Conservation (phyloP, 1,139 yeast species). For the Trichomonascaceae sp. region DNA sequence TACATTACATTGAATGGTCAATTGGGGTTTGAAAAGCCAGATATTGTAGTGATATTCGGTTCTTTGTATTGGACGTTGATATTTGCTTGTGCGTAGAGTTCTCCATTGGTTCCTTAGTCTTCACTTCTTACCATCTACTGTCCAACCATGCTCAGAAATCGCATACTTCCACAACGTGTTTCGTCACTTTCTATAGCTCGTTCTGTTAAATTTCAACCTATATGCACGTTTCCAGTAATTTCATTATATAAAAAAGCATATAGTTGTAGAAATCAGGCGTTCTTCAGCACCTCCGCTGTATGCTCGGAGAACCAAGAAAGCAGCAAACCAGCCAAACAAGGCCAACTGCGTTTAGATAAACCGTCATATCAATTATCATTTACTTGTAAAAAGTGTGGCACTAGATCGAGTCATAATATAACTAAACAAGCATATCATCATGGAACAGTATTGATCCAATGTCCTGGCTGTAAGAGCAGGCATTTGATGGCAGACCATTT, state of each 20-base stretch:
- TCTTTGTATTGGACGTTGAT: too few relatives aligned
- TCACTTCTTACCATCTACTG: background rate
- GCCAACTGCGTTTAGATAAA: constrained; percentile 31
- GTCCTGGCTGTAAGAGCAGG: constrained; percentile 85
- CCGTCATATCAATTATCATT: constrained; percentile 84
- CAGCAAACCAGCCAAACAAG: background rate
- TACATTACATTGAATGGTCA: background rate
- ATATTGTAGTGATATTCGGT: background rate
- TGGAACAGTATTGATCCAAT: constrained; percentile 85
- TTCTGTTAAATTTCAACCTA: background rate
- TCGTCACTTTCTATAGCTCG: background rate
- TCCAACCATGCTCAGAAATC: background rate
- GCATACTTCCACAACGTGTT: background rate
- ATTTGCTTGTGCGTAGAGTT: background rate
- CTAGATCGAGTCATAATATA: constrained; percentile 78
- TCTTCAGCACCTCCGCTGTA: background rate
- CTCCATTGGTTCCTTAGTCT: background rate
- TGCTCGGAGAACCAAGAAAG: background rate
- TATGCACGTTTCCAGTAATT: background rate
- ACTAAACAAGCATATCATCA: constrained; percentile 85
- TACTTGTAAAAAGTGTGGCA: constrained; percentile 83
- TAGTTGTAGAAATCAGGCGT: background rate
- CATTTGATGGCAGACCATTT: constrained; percentile 92
- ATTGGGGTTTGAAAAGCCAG: background rate
- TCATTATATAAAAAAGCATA: background rate